Evolutionary conservation across 305 asterid genomes (phyloP).

Genomic region (Solanum hybrid): DNA sequence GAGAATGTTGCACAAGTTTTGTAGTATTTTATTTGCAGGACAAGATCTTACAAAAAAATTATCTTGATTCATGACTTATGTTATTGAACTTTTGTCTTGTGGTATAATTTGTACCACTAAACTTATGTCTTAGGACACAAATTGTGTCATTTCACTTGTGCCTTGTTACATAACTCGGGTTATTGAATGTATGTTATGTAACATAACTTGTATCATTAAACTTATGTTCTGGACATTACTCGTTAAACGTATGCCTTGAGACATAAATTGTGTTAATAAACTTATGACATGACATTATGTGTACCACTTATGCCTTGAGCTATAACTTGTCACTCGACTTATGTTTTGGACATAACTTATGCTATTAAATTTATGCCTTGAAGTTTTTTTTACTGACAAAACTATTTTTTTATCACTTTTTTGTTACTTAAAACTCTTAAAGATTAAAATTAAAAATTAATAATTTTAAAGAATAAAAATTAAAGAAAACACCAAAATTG

Average conservation of each 20-base stretch:
- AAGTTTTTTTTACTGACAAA: background rate
- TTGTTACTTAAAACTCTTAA: too few species aligned
- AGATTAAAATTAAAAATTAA: background rate
- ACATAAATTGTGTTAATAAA: background rate
- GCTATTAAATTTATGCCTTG: background rate
- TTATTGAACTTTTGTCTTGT: background rate
- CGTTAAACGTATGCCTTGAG: background rate
- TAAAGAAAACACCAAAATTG: background rate
- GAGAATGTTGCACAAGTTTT: background rate
- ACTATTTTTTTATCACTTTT: too few species aligned
- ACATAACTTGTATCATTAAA: background rate
- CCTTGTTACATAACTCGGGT: background rate
- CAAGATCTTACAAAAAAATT: accelerated
- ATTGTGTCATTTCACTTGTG: background rate
- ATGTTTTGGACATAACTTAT: background rate
- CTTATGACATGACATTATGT: background rate
- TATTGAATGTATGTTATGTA: background rate
- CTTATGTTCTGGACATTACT: background rate
- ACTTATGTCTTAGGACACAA: background rate
- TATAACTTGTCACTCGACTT: background rate
- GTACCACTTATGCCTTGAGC: background rate
- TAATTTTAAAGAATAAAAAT: background rate
- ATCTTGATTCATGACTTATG: background rate
- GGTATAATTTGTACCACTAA: background rate
- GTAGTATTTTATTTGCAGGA: background rate